A percentile compares a stretch with the other conserved stretches of the same genome.
These are phyloP conservation scores for Eutypella sp. DNA, from an alignment of 2,329 filamentous ascomycete genomes.

Conservation along the genomic window DNA sequence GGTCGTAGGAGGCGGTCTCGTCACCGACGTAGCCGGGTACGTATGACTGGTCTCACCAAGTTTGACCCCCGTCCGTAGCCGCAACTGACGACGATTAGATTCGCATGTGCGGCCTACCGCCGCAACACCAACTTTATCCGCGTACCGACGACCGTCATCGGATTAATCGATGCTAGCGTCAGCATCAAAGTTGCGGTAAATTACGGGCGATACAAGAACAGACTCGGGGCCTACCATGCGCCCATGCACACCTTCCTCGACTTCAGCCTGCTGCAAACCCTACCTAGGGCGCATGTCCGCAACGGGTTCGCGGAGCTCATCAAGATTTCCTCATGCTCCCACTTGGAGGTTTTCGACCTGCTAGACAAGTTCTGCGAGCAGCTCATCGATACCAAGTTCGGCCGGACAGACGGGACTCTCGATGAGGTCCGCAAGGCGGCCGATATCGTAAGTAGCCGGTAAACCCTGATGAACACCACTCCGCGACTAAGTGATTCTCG, in stretches of 20 bases:
- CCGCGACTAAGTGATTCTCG: background rate
- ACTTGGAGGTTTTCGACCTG: slow-evolving; percentile 60
- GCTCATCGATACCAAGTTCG: slow-evolving; percentile 61
- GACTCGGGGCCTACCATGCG: slow-evolving; percentile 67
- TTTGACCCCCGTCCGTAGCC: too few species aligned
- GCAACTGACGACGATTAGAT: slow-evolving; percentile 36
- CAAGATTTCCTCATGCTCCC: slow-evolving; percentile 69
- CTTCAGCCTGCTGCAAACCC: slow-evolving; percentile 65
- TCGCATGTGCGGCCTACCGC: slow-evolving; percentile 66
- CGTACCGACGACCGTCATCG: slow-evolving; percentile 69
- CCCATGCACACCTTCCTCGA: slow-evolving; percentile 69
- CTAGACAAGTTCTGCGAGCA: slow-evolving; percentile 66
- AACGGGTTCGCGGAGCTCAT: slow-evolving; percentile 73
- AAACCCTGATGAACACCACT: background rate
- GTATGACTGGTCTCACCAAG: slow-evolving; percentile 26
- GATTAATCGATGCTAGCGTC: slow-evolving; percentile 69
- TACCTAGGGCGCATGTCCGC: slow-evolving; percentile 63
- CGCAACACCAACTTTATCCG: slow-evolving; percentile 71
- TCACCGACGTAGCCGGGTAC: slow-evolving; percentile 72
- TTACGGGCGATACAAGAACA: slow-evolving; percentile 72
- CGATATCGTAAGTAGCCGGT: slow-evolving; percentile 34
- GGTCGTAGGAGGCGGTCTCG: slow-evolving; percentile 62
- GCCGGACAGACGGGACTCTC: slow-evolving; percentile 51
- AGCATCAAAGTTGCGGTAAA: slow-evolving; percentile 77
- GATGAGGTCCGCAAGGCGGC: slow-evolving; percentile 55